A percentile compares a stretch with the other conserved stretches of the same genome.
phyloP scores from a whole-genome alignment of 2,329 filamentous ascomycete species.

The Fusarium equiseti region DNA sequence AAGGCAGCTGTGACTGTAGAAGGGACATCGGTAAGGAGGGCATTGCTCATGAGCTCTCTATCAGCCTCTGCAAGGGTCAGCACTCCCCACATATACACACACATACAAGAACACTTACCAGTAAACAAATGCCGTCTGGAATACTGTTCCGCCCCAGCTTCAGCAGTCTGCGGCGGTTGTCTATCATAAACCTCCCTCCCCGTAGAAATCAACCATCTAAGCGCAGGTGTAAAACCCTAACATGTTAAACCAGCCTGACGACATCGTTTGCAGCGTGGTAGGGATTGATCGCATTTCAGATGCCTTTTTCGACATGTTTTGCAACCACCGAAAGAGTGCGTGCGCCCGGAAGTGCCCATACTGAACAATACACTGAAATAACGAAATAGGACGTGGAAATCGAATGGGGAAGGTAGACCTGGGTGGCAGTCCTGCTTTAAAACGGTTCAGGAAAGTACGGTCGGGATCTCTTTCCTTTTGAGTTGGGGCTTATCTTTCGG shows the following conservation, averaged over 20 bases:
- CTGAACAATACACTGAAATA: too few relatives aligned
- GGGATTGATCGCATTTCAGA: conserved; percentile 40
- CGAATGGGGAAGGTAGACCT: neutral
- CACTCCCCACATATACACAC: accelerated
- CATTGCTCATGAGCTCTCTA: conserved; percentile 36
- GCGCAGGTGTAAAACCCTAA: conserved; percentile 38
- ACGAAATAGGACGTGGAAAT: too few relatives aligned
- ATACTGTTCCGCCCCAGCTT: conserved; percentile 27
- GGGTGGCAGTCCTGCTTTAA: conserved; percentile 20
- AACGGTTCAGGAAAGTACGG: conserved; percentile 11
- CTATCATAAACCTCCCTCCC: conserved; percentile 36
- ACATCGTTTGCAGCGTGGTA: conserved; percentile 36
- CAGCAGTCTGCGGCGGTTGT: conserved; percentile 23
- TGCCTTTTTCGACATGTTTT: conserved; percentile 44
- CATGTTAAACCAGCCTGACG: conserved; percentile 30
- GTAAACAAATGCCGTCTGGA: conserved; percentile 40
- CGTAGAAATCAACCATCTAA: conserved; percentile 38
- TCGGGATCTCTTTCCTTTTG: conserved; percentile 32
- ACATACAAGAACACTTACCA: neutral
- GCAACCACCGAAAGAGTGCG: conserved; percentile 41
- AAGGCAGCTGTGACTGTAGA: conserved; percentile 36
- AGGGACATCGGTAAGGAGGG: conserved; percentile 17
- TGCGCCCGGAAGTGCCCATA: conserved; percentile 27
- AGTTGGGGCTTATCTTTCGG: conserved; percentile 17
- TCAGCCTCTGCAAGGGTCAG: conserved; percentile 15